Base-by-base conservation (phyloP, 2,329 filamentous ascomycete species). In the Ophiostoma angusticollis region DNA sequence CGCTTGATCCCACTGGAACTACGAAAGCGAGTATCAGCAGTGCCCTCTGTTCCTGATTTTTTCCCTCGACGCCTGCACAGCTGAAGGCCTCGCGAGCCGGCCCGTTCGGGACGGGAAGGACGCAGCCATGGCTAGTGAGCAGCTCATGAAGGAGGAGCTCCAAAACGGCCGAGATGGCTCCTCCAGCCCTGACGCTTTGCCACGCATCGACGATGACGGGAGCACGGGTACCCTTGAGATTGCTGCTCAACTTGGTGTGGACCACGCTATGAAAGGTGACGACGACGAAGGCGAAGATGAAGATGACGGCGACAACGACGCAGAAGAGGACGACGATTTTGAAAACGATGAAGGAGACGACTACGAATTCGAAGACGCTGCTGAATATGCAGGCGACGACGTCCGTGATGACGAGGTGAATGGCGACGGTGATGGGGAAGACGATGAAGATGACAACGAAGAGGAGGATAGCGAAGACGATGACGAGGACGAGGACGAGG, bases 141-240 rank as follows among this genome's bases (percentile, higher is more conserved):
- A 71, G 50, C 59, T 65, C 35, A 72, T 70, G 58, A 65, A 74
- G 52, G 70, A 75, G 43, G 67, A 74, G 53, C 60, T 72, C 41
- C 71, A 73, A 50, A 67, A 71, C 49, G 72, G 68, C 52, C n/a
- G n/a, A n/a, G 65, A 64, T 31, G 58, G 68, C 47, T 59, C 66
- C 40, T 70, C 68, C 6, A 67, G 70, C 41, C 65, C 64, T 19
- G 58, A 61, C 32, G 47, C 38, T 0, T 41, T 37, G 7, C 35
- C 35, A 1, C 49, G 52, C 8, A 40, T 41, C 5, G 53, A 53
- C 22, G 47, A 50, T 39, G 59, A 60, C 19, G 52, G 52, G 24
- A 54, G 49, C 33, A 59, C 59, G 16, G 50, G 55, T 4, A 49
- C 52, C 8, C 31, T 38, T 3, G 44, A 45, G 47, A 52, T 33